Conservation (phyloP, 2,329 filamentous ascomycete genomes). For the Trichothecium sympodiale region DNA sequence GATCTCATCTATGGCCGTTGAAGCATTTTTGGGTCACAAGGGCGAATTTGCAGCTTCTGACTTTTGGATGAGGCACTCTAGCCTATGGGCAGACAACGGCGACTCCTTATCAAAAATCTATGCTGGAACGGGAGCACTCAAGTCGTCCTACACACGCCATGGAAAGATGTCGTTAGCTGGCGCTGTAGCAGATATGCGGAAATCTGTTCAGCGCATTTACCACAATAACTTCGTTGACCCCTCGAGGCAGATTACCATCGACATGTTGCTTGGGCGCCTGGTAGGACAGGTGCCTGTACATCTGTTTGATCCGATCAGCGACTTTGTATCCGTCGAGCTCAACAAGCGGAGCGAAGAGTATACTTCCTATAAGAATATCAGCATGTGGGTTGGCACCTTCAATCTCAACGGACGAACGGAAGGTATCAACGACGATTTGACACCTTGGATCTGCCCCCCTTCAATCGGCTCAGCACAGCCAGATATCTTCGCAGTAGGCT, state of each 20-base stretch:
- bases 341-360: constrained; percentile 58
- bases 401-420: constrained; percentile 84
- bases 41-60: constrained; percentile 60
- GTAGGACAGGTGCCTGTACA: constrained; percentile 76
- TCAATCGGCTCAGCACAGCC: constrained; percentile 51
- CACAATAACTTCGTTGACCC: constrained; percentile 98
- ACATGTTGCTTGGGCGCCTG: constrained; percentile 76
- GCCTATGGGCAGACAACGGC: constrained; percentile 93
- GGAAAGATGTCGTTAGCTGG: constrained; percentile 95
- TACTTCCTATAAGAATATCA: constrained; percentile 61
- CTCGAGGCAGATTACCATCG: constrained; percentile 84
- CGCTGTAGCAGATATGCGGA: constrained; percentile 86
- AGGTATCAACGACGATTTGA: constrained; percentile 69
- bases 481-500: constrained; percentile 81
- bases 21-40: constrained; percentile 68
- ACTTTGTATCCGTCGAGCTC: constrained; percentile 73
- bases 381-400: constrained; percentile 81
- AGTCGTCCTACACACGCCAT: constrained; percentile 85
- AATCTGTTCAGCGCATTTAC: constrained; percentile 87
- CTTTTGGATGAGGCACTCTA: constrained; percentile 87
- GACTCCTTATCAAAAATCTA: constrained; percentile 92
- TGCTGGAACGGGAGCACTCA: constrained; percentile 88
- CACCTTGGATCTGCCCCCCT: constrained; percentile 71
- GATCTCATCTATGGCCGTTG: constrained; percentile 85
- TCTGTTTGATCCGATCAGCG: constrained; percentile 88